phyloP scores from a whole-genome alignment of 768 basidiomycete genomes.

The Phylloporus rhodoxanthus region DNA sequence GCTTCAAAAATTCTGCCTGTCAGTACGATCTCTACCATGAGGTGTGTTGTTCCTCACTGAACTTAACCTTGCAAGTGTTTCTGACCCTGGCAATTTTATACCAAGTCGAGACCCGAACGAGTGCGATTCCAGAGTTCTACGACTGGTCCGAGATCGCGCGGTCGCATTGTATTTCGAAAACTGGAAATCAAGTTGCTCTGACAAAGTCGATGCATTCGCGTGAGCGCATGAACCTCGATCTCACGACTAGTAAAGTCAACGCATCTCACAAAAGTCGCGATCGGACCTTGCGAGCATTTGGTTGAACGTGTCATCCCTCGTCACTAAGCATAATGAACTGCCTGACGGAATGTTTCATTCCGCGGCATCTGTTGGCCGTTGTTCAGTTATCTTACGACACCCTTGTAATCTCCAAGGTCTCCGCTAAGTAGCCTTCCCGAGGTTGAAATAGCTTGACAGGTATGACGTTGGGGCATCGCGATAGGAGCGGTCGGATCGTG shows the following conservation, averaged over 20 bases:
- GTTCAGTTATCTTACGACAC: neutral
- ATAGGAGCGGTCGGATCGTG: too few relatives aligned
- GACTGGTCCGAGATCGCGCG: neutral
- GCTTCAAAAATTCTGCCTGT: too few relatives aligned
- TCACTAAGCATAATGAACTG: neutral
- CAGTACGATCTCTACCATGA: too few relatives aligned
- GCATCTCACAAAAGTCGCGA: too few relatives aligned
- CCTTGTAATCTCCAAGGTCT: neutral
- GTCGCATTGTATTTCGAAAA: too few relatives aligned
- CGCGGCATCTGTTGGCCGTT: neutral
- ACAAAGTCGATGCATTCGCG: too few relatives aligned
- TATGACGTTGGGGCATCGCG: too few relatives aligned
- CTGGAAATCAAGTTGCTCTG: too few relatives aligned
- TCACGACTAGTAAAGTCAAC: neutral
- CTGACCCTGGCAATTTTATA: neutral
- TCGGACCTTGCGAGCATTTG: neutral
- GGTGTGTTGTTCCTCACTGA: neutral
- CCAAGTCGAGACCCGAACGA: neutral
- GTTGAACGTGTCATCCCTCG: neutral
- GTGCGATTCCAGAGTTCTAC: too few relatives aligned
- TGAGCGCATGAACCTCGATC: neutral
- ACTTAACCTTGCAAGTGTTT: neutral
- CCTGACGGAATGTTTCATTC: neutral
- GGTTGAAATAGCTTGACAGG: too few relatives aligned
- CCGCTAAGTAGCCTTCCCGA: neutral